Percentiles rank a stretch among this genome's conserved stretches.
Conservation (phyloP, 2,329 filamentous ascomycete genomes). For the Pyrenophora teres region DNA sequence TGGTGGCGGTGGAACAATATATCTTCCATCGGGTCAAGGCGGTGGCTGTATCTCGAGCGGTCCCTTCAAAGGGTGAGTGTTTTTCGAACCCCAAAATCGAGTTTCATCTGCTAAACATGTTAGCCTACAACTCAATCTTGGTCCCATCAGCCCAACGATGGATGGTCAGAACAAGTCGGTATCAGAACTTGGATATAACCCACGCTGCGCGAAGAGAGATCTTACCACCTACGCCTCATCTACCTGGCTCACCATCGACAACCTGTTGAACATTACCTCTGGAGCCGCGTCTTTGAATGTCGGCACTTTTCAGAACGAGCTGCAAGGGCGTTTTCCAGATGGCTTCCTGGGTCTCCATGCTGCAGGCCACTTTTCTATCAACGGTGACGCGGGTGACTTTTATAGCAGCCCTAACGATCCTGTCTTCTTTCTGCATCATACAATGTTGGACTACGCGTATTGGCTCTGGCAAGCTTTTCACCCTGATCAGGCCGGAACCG, state of each 20-base stretch:
- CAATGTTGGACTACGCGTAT: constrained; percentile 53
- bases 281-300: constrained; percentile 56
- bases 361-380: constrained; percentile 43
- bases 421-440: constrained; percentile 54
- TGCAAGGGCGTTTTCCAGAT: constrained; percentile 21
- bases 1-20: constrained; percentile 16
- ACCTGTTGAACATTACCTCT: constrained; percentile 53
- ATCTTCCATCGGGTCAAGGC: constrained; percentile 18
- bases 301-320: constrained; percentile 40
- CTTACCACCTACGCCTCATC: constrained; percentile 32
- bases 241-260: constrained; percentile 26
- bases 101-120: neutral
- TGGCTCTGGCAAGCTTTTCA: constrained; percentile 53
- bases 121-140: constrained; percentile 29
- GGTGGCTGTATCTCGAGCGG: constrained; percentile 31
- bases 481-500: constrained; percentile 13
- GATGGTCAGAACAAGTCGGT: constrained; percentile 16
- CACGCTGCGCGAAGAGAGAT: constrained; percentile 43
- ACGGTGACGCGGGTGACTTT: constrained; percentile 47
- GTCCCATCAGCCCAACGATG: constrained; percentile 21
- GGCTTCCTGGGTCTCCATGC: constrained; percentile 47
- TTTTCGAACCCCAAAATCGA: neutral
- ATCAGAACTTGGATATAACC: constrained; percentile 25
- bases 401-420: constrained; percentile 53
- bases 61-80: constrained; percentile 34